Percentiles rank a stretch among this genome's conserved stretches.
Conservation (phyloP, 2,329 filamentous ascomycete species). For the Ophiosphaerella narmari region DNA sequence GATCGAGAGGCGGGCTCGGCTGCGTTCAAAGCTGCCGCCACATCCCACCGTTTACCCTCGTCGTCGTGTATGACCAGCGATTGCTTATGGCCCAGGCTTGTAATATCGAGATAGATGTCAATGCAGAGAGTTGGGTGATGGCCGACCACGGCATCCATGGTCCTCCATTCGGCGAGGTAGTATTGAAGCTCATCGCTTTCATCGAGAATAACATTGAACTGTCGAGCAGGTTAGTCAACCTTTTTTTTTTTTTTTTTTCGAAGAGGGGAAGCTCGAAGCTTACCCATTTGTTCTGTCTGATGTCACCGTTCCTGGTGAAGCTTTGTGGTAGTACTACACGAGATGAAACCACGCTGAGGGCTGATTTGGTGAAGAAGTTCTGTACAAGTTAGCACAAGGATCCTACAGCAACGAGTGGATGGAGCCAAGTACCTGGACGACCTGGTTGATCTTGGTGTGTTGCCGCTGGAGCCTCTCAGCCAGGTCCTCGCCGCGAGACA, state of each 20-base stretch:
- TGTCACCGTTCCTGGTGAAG: constrained; percentile 62
- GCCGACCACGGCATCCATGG: constrained; percentile 74
- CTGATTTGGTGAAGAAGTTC: constrained; percentile 92
- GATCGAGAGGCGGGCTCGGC: constrained; percentile 57
- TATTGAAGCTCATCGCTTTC: constrained; percentile 88
- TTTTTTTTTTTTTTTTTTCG: background rate
- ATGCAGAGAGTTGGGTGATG: constrained; percentile 84
- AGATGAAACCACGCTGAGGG: constrained; percentile 80
- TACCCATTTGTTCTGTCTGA: constrained; percentile 87
- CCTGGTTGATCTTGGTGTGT: constrained; percentile 78
- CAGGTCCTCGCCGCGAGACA: constrained; percentile 35
- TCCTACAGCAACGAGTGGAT: background rate
- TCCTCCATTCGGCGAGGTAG: constrained; percentile 81
- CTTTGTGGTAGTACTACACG: constrained; percentile 70
- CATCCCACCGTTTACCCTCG: constrained; percentile 89
- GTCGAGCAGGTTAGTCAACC: constrained; percentile 10
- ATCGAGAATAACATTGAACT: constrained; percentile 96
- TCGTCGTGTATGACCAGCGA: constrained; percentile 88
- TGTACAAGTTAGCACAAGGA: constrained; percentile 48
- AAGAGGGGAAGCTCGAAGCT: constrained; percentile 36
- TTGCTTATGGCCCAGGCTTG: constrained; percentile 79
- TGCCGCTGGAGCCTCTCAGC: constrained; percentile 40
- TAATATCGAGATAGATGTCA: constrained; percentile 85
- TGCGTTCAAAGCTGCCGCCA: constrained; percentile 76
- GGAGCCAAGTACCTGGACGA: constrained; percentile 74